Percentiles rank a stretch among this genome's conserved stretches.
These are phyloP conservation scores for Malassezia sympodialis DNA, from an alignment of 1,284 basidiomycete species.

Conservation along the genomic window DNA sequence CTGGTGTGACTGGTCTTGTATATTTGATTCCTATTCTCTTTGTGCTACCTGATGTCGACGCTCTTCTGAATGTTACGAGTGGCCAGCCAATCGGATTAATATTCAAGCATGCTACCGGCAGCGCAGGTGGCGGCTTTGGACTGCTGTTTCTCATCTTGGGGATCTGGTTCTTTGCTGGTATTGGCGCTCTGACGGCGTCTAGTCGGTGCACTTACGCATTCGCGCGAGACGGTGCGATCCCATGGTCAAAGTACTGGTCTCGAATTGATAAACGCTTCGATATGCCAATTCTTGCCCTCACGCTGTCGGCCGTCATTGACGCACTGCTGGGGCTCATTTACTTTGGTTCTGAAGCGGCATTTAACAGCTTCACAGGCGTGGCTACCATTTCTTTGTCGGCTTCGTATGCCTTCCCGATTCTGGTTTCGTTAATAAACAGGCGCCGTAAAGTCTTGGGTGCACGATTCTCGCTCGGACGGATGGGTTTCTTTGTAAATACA, in stretches of 20 bases:
- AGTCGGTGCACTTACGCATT: slow-evolving; percentile 51
- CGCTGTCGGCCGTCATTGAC: slow-evolving; percentile 50
- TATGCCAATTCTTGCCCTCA: slow-evolving; percentile 49
- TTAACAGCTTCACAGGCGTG: slow-evolving; percentile 34
- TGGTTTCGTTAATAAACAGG: slow-evolving; percentile 47
- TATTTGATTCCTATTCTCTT: slow-evolving; percentile 52
- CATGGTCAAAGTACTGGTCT: slow-evolving; percentile 47
- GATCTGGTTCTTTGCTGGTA: slow-evolving; percentile 51
- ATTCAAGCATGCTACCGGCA: slow-evolving; percentile 51
- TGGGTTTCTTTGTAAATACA: slow-evolving; percentile 47
- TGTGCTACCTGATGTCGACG: slow-evolving; percentile 49
- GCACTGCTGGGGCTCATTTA: slow-evolving; percentile 49
- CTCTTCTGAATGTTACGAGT: slow-evolving; percentile 48
- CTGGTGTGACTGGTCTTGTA: slow-evolving; percentile 50
- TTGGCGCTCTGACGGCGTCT: slow-evolving; percentile 51
- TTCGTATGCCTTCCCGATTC: slow-evolving; percentile 49
- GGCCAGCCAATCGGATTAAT: slow-evolving; percentile 51
- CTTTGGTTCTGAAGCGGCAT: slow-evolving; percentile 29
- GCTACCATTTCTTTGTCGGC: slow-evolving; percentile 29
- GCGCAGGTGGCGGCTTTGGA: slow-evolving; percentile 50
- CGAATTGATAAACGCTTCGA: slow-evolving; percentile 49
- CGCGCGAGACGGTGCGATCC: slow-evolving; percentile 51
- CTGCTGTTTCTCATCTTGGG: slow-evolving; percentile 52
- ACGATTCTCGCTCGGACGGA: slow-evolving; percentile 49
- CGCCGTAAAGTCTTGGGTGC: slow-evolving; percentile 47